A percentile compares a stretch with the other conserved stretches of the same genome.
Conservation (phyloP, 305 asterid species). For the Fraxinus velutina region DNA sequence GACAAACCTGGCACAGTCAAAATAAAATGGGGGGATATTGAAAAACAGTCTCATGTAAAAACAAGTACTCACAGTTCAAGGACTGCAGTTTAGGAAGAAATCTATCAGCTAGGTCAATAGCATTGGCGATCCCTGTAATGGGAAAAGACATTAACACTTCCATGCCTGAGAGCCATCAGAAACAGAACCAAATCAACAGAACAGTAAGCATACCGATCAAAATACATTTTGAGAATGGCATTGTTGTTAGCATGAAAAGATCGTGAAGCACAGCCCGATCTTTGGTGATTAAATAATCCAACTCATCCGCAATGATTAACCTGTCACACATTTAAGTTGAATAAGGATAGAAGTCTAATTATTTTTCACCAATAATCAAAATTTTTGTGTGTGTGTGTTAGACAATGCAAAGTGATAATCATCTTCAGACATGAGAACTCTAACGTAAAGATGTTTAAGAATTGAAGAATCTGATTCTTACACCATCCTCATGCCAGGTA, state of each 20-base stretch:
- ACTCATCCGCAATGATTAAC: constrained; percentile 78
- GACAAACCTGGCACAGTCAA: constrained; percentile 3
- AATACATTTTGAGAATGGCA: constrained; percentile 88
- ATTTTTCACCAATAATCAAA: neutral
- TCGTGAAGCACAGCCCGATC: constrained; percentile 85
- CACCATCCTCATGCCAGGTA: constrained; percentile 60
- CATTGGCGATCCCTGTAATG: constrained; percentile 87
- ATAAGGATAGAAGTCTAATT: neutral
- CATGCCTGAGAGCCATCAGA: neutral
- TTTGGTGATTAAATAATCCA: constrained; percentile 88
- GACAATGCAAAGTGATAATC: neutral
- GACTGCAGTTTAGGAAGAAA: constrained; percentile 87
- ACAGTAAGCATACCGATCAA: constrained; percentile 53
- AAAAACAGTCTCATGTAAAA: constrained; percentile 2
- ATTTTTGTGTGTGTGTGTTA: neutral
- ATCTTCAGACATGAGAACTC: constrained; percentile 5
- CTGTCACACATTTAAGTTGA: constrained; percentile 37
- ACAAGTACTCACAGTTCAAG: constrained; percentile 67
- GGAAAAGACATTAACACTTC: constrained; percentile 25
- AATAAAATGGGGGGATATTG: constrained; percentile 10
- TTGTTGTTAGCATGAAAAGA: constrained; percentile 81
- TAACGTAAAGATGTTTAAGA: neutral
- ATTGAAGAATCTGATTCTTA: constrained; percentile 32
- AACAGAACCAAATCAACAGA: neutral
- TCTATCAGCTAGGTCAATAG: constrained; percentile 90